A percentile compares a stretch with the other conserved stretches of the same genome.
phyloP scores from a whole-genome alignment of 441 rosid species.

The Gossypium davidsonii region DNA sequence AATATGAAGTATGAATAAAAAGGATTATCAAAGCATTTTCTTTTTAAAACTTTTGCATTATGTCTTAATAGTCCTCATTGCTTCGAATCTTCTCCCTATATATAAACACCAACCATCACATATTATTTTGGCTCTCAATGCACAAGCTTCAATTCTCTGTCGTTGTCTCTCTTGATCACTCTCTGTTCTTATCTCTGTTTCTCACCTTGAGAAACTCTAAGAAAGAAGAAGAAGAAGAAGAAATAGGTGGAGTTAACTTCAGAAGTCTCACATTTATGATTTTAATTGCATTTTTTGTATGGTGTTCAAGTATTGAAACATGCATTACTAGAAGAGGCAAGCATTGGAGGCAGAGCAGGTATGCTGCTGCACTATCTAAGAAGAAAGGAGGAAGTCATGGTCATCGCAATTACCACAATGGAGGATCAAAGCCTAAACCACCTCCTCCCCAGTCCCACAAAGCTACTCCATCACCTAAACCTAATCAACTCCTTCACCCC shows the following conservation, averaged over 20 bases:
- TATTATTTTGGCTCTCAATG: slow-evolving; percentile 22
- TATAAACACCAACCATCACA: slow-evolving; percentile 25
- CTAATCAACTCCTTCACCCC: slow-evolving; percentile 25
- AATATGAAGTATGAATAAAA: background rate
- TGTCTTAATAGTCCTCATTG: slow-evolving; percentile 31
- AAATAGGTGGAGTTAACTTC: slow-evolving; percentile 33
- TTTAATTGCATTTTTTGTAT: slow-evolving; percentile 51
- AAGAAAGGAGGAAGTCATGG: slow-evolving; percentile 54
- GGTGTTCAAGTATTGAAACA: slow-evolving; percentile 56
- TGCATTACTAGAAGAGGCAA: slow-evolving; percentile 84
- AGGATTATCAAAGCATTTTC: slow-evolving; percentile 25
- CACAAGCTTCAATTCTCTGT: slow-evolving; percentile 12
- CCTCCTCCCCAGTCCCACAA: slow-evolving; percentile 19
- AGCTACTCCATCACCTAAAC: slow-evolving; percentile 18
- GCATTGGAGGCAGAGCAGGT: slow-evolving; percentile 65
- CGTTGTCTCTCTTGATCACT: background rate
- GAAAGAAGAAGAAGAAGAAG: background rate
- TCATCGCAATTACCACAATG: slow-evolving; percentile 36
- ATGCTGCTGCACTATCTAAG: slow-evolving; percentile 33
- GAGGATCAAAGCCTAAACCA: slow-evolving; percentile 46
- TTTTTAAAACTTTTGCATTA: slow-evolving; percentile 14
- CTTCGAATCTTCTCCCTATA: slow-evolving; percentile 41
- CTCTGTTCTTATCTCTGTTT: slow-evolving; percentile 10
- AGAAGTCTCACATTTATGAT: slow-evolving; percentile 51
- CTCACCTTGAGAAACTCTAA: background rate